phyloP scores from a whole-genome alignment of 1,139 yeast genomes.

The Yamadazyma atmosphaerica region DNA sequence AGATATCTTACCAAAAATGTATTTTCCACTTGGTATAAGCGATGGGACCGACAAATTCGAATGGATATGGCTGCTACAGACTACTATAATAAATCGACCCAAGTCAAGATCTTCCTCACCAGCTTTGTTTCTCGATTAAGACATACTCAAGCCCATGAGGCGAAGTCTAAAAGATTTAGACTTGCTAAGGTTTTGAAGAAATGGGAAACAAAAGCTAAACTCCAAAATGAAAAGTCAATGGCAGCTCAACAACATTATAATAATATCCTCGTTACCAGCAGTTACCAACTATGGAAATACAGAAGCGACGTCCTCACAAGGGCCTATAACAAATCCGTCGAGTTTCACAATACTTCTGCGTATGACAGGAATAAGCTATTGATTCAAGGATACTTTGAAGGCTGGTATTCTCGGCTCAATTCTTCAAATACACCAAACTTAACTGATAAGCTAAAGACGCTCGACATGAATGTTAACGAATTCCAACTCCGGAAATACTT shows the following conservation, averaged over 20 bases:
- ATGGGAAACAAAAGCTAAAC: constrained; percentile 7
- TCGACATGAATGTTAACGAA: constrained; percentile 7
- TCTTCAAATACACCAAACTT: constrained; percentile 6
- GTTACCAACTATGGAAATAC: background rate
- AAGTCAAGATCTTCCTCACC: constrained; percentile 10
- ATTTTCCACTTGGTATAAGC: constrained; percentile 12
- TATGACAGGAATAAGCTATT: background rate
- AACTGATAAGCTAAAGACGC: constrained; percentile 8
- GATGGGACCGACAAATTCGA: constrained; percentile 2
- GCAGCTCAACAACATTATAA: background rate
- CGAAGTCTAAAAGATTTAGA: background rate
- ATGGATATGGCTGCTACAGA: constrained; percentile 10
- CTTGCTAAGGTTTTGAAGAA: constrained; percentile 3
- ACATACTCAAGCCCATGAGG: constrained; percentile 1
- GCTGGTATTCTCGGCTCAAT: constrained; percentile 3
- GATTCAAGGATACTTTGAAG: background rate
- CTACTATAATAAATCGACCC: constrained; percentile 12
- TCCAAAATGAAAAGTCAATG: background rate
- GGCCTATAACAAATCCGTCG: background rate
- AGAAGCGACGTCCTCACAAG: background rate
- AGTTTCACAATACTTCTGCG: background rate
- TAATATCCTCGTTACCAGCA: background rate
- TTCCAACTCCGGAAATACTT: constrained; percentile 8
- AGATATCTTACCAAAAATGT: background rate
- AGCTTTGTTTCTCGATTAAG: constrained; percentile 12